Evolutionary conservation across 139 green algal species (phyloP).

Genomic region (Pleodorina starrii): DNA sequence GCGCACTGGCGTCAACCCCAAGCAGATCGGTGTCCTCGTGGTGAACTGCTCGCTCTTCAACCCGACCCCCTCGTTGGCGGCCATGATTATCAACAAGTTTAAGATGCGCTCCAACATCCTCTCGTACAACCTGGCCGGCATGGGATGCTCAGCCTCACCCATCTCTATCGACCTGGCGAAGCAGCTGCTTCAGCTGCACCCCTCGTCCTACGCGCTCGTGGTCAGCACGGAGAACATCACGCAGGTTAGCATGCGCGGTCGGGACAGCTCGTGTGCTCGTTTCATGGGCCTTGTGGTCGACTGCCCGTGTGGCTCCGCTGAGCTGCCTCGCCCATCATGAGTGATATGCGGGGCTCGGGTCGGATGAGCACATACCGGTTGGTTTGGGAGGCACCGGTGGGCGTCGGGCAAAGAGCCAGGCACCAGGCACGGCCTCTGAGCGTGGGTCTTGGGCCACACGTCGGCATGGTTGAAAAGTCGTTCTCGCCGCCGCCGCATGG

Average conservation of each 20-base stretch:
- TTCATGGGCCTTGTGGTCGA: not conserved
- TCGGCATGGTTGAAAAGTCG: too few relatives aligned
- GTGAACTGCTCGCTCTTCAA: slow-evolving; percentile 99
- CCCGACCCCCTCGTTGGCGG: slow-evolving; percentile 92
- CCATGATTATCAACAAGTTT: slow-evolving; percentile 98
- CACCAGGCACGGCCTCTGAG: too few relatives aligned
- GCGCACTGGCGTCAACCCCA: slow-evolving; percentile 63
- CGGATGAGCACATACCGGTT: too few relatives aligned
- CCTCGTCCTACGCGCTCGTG: slow-evolving; percentile 86
- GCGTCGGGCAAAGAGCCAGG: too few relatives aligned
- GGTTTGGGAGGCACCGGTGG: too few relatives aligned
- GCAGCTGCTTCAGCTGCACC: slow-evolving; percentile 92
- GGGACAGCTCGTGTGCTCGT: not conserved
- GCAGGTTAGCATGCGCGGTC: slow-evolving; percentile 73
- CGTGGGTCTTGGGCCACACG: too few relatives aligned
- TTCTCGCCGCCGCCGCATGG: too few relatives aligned
- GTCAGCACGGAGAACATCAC: slow-evolving; percentile 99
- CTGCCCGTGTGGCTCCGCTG: not conserved
- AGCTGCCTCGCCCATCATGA: not conserved
- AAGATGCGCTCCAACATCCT: slow-evolving; percentile 93
- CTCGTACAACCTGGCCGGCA: slow-evolving; percentile 97
- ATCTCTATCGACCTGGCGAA: slow-evolving; percentile 88
- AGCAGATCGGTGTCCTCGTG: slow-evolving; percentile 93
- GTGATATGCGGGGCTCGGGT: too few relatives aligned
- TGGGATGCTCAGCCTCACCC: slow-evolving; percentile 79